Evolutionary conservation across 305 asterid genomes (phyloP), one percentile per base, ranked within the genome.

Genomic region (Rubia tinctorum): DNA sequence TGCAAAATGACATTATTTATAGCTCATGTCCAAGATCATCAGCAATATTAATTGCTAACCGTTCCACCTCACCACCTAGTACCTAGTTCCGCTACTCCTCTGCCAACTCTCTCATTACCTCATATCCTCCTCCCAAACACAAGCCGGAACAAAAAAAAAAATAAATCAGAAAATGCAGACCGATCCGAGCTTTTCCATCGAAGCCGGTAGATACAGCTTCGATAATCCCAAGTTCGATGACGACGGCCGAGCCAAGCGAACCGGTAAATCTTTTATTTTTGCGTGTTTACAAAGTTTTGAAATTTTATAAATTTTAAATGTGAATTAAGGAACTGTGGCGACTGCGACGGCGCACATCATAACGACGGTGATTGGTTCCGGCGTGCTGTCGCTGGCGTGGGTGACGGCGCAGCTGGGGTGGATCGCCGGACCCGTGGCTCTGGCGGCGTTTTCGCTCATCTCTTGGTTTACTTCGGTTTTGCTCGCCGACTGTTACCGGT

Each of bases 331-430:
- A 12, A 85, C 68, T 39, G 82, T 88, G 0, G 90, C 97, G 97
- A 94, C 99, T 2, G 90, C 97, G 22, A 93, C 96, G 79, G 96
- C 98, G 7, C 98, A 91, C 61, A 93, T 93, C 44, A 89, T 93
- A 18, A 94, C 98, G 49, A 97, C 99, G 0, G 99, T 91, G 23
- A 91, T 94, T 65, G 99, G 99, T 0, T 91, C 98, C 15, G 99
- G 99, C 45, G 99, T 94, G 40, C 68, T 94, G 75, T 91, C 99
- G n/a, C 77, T 94, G 82, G 96, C 98, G 64, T 94, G 99, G 99
- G 97, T 97, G 0, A 80, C 85, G 7, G 99, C 97, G 5, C 99
- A 91, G 71, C 82, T 94, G 15, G 99, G 99, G 2, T 94, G 99
- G 98, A 71, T 91, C 23, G 99, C 97, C 15, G 98, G 99, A 2